A percentile compares a stretch with the other conserved stretches of the same genome.
Conservation (phyloP, 1,284 basidiomycete species). For the Microstroma glucosiphilum region DNA sequence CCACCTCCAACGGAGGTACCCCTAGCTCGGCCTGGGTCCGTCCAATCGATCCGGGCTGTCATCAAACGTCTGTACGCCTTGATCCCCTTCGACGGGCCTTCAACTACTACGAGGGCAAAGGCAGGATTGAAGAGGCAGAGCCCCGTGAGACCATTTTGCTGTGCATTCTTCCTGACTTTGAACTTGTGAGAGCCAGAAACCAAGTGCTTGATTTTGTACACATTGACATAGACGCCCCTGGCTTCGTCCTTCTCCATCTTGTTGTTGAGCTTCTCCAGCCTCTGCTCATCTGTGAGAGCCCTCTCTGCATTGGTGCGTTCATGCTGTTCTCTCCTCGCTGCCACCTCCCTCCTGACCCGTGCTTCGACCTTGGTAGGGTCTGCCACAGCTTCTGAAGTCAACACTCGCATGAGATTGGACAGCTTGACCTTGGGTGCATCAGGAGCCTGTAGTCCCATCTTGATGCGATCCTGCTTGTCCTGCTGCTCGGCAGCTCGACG, state of each 20-base stretch:
- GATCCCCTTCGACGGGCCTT: conserved; percentile 79
- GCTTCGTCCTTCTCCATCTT: conserved; percentile 60
- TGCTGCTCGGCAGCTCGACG: conserved; percentile 80
- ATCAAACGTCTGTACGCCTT: conserved; percentile 83
- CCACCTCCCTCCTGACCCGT: conserved; percentile 83
- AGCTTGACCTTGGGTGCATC: conserved; percentile 94
- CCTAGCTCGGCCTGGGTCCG: conserved; percentile 74
- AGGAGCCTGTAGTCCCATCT: conserved; percentile 91
- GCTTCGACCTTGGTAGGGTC: conserved; percentile 97
- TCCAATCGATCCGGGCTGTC: conserved; percentile 86
- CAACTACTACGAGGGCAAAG: conserved; percentile 87
- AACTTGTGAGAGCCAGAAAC: conserved; percentile 88
- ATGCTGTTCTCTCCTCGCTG: conserved; percentile 77
- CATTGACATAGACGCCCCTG: conserved; percentile 75
- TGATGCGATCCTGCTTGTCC: conserved; percentile 88
- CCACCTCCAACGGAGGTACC: conserved; percentile 55
- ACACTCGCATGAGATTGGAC: conserved; percentile 93
- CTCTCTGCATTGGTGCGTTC: conserved; percentile 85
- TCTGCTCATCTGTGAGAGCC: conserved; percentile 83
- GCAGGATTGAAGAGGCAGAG: conserved; percentile 79
- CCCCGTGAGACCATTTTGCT: conserved; percentile 80
- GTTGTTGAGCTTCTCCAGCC: conserved; percentile 71
- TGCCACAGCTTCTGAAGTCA: conserved; percentile 90
- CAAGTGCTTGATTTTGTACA: conserved; percentile 84
- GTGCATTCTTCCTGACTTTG: conserved; percentile 92